Conservation (phyloP, 2,329 filamentous ascomycete genomes). For the Fusarium sororula region DNA sequence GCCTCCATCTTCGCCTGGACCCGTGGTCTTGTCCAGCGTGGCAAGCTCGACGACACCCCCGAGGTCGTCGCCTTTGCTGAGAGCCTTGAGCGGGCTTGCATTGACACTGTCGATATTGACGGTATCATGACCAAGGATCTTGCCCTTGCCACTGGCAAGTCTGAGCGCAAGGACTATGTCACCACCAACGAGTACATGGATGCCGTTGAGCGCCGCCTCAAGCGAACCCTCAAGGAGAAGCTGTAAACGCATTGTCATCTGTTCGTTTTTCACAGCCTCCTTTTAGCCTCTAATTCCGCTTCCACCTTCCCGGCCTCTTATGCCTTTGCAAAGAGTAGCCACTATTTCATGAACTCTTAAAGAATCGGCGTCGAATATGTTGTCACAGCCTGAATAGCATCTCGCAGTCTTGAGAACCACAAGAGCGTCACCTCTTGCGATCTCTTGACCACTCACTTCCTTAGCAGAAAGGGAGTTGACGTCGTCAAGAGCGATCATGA, state of each 20-base stretch:
- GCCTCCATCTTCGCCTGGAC: constrained; percentile 99
- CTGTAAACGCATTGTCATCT: constrained; percentile 57
- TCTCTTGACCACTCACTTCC: neutral
- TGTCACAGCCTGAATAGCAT: constrained; percentile 24
- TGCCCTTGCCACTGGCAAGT: constrained; percentile 93
- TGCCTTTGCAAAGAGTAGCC: constrained; percentile 18
- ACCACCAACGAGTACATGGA: constrained; percentile 92
- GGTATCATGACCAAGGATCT: constrained; percentile 99
- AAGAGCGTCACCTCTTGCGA: constrained; percentile 11
- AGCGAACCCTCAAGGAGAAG: constrained; percentile 81
- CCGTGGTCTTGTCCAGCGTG: constrained; percentile 90
- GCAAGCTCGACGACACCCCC: constrained; percentile 90
- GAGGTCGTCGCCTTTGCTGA: constrained; percentile 93
- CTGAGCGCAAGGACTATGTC: constrained; percentile 83
- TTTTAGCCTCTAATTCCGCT: constrained; percentile 11
- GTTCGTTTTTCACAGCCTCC: constrained; percentile 4
- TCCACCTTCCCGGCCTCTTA: constrained; percentile 23
- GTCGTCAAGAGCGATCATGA: constrained; percentile 33
- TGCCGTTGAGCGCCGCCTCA: constrained; percentile 90
- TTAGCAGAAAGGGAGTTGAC: constrained; percentile 9
- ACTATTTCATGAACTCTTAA: constrained; percentile 20
- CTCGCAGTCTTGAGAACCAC: constrained; percentile 1
- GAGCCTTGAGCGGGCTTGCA: constrained; percentile 88
- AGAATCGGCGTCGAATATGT: constrained; percentile 21
- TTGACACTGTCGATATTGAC: constrained; percentile 93